A percentile compares a stretch with the other conserved stretches of the same genome.
phyloP scores from a whole-genome alignment of 148 eudicot species.

The Camellia japonica region DNA sequence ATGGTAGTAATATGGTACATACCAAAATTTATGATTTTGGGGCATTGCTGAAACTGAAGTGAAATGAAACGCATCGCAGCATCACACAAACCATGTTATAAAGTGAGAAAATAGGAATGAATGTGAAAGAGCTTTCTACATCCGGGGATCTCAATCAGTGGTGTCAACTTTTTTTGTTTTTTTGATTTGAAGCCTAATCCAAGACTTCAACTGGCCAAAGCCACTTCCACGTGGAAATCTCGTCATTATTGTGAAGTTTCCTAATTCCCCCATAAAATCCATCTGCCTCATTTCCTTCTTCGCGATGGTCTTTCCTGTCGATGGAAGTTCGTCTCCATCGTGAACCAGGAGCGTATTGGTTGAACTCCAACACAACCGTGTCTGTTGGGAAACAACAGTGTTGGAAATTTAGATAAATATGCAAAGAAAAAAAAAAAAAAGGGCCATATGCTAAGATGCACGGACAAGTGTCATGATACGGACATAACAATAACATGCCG shows the following conservation, averaged over 20 bases:
- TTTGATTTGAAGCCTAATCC: constrained; percentile 39
- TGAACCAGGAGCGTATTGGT: constrained; percentile 74
- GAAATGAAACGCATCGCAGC: not conserved
- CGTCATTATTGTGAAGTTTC: constrained; percentile 48
- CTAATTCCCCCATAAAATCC: constrained; percentile 94
- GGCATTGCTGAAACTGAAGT: not conserved
- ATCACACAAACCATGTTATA: not conserved
- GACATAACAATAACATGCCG: too few relatives aligned
- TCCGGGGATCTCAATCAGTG: not conserved
- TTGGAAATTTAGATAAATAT: too few relatives aligned
- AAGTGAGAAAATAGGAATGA: not conserved
- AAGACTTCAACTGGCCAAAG: constrained; percentile 77
- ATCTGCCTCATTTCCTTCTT: constrained; percentile 84
- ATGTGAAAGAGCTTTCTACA: not conserved
- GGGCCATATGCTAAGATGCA: too few relatives aligned
- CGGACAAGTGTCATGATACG: too few relatives aligned
- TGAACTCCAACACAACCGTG: constrained; percentile 69
- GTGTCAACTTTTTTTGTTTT: not conserved
- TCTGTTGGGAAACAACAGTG: constrained; percentile 36
- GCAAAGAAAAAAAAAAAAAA: too few relatives aligned
- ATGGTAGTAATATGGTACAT: too few relatives aligned
- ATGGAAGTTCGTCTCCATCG: constrained; percentile 70
- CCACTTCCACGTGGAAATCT: constrained; percentile 66
- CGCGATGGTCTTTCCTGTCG: constrained; percentile 70
- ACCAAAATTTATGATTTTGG: too few relatives aligned